Conservation (phyloP, 768 basidiomycete species). For the Naganishia friedmannii region DNA sequence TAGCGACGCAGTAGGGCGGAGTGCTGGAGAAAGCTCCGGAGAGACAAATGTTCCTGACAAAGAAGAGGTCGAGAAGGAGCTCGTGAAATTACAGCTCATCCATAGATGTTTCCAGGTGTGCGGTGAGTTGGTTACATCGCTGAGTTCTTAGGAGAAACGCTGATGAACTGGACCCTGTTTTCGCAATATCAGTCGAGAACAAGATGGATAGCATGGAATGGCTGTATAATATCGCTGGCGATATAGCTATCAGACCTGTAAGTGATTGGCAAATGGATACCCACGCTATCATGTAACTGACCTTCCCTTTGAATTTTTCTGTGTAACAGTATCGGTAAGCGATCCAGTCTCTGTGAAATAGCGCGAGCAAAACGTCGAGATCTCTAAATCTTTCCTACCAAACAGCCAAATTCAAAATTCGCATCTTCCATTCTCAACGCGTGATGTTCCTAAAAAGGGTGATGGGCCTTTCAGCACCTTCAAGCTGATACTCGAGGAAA, state of each 20-base stretch:
- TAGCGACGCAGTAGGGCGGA: background rate
- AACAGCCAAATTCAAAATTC: conserved; percentile 48
- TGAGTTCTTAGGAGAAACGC: background rate
- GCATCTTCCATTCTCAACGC: conserved; percentile 47
- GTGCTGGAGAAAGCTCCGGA: background rate
- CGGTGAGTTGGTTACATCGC: conserved; percentile 38
- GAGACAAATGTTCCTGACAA: conserved; percentile 30
- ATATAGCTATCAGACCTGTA: conserved; percentile 47
- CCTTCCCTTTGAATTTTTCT: background rate
- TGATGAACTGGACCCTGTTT: background rate
- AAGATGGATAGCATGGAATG: conserved; percentile 48
- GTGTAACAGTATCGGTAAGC: conserved; percentile 13
- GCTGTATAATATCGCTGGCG: conserved; percentile 45
- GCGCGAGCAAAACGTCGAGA: too few relatives aligned
- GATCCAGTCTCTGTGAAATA: background rate
- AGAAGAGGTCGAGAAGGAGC: conserved; percentile 41
- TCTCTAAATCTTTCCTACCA: conserved; percentile 17
- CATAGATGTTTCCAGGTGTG: conserved; percentile 44
- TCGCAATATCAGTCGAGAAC: conserved; percentile 42
- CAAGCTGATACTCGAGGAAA: conserved; percentile 50
- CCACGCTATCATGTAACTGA: background rate
- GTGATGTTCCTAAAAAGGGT: conserved; percentile 39
- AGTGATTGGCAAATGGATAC: conserved; percentile 27
- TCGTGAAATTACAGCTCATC: conserved; percentile 47
- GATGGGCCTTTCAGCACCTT: conserved; percentile 37